Conservation (phyloP, 1,284 basidiomycete species). For the Cryptococcus sp. region DNA sequence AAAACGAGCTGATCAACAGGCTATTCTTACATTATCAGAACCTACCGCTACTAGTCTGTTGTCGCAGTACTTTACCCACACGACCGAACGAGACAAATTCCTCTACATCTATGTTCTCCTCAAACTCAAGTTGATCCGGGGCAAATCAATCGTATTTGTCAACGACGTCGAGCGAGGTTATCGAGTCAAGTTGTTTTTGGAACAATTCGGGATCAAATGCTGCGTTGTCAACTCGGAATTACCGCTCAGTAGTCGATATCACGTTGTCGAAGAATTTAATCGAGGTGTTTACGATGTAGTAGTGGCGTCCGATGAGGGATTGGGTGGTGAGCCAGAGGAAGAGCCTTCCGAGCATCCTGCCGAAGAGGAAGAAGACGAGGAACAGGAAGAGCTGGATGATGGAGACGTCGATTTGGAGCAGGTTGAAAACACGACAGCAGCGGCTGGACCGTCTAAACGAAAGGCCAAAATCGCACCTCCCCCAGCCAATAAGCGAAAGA, state of each 20-base stretch:
- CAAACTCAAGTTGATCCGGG: slow-evolving; percentile 68
- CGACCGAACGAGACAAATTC: slow-evolving; percentile 39
- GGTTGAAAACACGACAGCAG: slow-evolving; percentile 2
- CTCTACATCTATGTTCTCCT: slow-evolving; percentile 51
- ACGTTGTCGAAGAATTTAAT: slow-evolving; percentile 98
- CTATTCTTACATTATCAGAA: slow-evolving; percentile 78
- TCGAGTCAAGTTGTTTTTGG: slow-evolving; percentile 82
- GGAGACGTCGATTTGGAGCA: slow-evolving; percentile 21
- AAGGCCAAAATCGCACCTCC: slow-evolving; percentile 8
- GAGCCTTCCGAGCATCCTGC: slow-evolving; percentile 46
- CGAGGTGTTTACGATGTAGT: slow-evolving; percentile 98
- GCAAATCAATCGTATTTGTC: slow-evolving; percentile 96
- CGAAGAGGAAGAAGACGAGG: slow-evolving; percentile 14
- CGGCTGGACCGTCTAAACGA: slow-evolving; percentile 21
- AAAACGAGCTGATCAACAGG: slow-evolving; percentile 51
- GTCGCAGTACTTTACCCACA: slow-evolving; percentile 77
- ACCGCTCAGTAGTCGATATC: slow-evolving; percentile 92
- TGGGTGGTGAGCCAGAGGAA: slow-evolving; percentile 53
- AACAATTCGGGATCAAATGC: slow-evolving; percentile 94
- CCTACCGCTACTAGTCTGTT: slow-evolving; percentile 62
- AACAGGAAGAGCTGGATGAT: slow-evolving; percentile 13
- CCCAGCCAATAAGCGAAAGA: slow-evolving; percentile 15
- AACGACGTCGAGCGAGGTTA: slow-evolving; percentile 89
- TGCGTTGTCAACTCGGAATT: slow-evolving; percentile 96
- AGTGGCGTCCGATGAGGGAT: slow-evolving; percentile 90